Percentiles rank a stretch among this genome's conserved stretches.
Evolutionary conservation across 495 filamentous ascomycete species (phyloP).

Genomic region (Entonaema liquescens): DNA sequence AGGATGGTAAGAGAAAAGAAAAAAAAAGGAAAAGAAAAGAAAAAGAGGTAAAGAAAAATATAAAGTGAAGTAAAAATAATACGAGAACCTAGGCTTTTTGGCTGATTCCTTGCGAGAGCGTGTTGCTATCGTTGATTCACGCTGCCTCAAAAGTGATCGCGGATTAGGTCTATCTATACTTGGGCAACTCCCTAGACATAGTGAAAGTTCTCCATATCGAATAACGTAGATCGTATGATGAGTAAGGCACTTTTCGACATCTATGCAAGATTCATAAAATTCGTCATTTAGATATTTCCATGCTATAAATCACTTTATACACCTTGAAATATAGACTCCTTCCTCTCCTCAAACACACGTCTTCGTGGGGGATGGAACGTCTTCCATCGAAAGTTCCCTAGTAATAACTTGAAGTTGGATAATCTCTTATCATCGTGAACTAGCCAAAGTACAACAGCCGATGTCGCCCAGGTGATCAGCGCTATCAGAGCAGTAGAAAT

Average conservation of each 20-base stretch:
- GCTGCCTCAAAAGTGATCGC: not conserved
- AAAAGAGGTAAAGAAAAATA: not conserved
- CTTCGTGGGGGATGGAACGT: not conserved
- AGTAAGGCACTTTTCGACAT: not conserved
- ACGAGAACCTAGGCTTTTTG: not conserved
- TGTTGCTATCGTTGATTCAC: too few relatives aligned
- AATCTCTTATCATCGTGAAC: constrained; percentile 26
- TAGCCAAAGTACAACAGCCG: constrained; percentile 30
- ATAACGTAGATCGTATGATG: not conserved
- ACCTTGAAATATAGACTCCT: constrained; percentile 8
- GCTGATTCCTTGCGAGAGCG: not conserved
- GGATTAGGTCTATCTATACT: not conserved
- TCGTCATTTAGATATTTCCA: too few relatives aligned
- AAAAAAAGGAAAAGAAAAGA: not conserved
- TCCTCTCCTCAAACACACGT: not conserved
- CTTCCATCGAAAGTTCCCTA: constrained; percentile 1
- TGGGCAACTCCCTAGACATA: not conserved
- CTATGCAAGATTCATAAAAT: not conserved
- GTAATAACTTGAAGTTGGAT: constrained; percentile 3
- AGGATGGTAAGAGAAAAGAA: not conserved
- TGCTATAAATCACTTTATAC: not conserved
- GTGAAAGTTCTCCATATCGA: not conserved
- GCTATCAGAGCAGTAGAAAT: constrained; percentile 28
- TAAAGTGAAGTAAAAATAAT: not conserved
- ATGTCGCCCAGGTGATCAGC: constrained; percentile 29